Evolutionary conservation across 2,329 filamentous ascomycete genomes (phyloP), one percentile per base, ranked within the genome.

Genomic region (Fusarium sp.): DNA sequence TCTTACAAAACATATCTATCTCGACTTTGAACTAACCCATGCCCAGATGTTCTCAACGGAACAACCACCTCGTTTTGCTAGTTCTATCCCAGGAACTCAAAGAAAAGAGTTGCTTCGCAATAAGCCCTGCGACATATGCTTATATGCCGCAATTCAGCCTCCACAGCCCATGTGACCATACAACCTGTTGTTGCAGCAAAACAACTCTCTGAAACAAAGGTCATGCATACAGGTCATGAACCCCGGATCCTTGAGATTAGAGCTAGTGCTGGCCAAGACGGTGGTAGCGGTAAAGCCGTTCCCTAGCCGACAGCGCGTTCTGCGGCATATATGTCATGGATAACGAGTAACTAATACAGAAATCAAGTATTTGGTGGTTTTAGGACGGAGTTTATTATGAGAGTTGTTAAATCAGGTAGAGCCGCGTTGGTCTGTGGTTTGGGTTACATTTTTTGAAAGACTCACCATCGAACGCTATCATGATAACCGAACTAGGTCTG

Each of bases 291-390:
- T 56, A 58, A 51, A 67, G 50, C 53, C 49, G 67, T 69, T 69
- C 47, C 66, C 67, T 69, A 53, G 66, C 67, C 66, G 66, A 69
- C 67, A 70, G 44, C 39, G 41, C 37, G 30, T 67, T 22, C 44
- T 47, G 46, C 53, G 43, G 46, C 50, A 56, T 70, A 68, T 65
- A 68, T 37, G 35, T 19, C 35, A 37, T n/a, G 19, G 50, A 44
- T 25, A 46, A 27, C 19, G 37, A 49, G n/a, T 55, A 22, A 39
- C 25, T 44, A 8, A 25, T 30, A 30, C 27, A 27, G 22, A 33
- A 19, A 61, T 45, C 25, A 19, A 45, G 33, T 33, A 41, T 57
- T 14, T 32, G 30, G 25, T 30, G 8, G 17, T 25, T 20, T 43
- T 17, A n/a, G 7, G 15, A 15, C 15, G 6, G 22, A 46, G 27